phyloP scores from a whole-genome alignment of 129 eudicot genomes.

The Solidago caesia region DNA sequence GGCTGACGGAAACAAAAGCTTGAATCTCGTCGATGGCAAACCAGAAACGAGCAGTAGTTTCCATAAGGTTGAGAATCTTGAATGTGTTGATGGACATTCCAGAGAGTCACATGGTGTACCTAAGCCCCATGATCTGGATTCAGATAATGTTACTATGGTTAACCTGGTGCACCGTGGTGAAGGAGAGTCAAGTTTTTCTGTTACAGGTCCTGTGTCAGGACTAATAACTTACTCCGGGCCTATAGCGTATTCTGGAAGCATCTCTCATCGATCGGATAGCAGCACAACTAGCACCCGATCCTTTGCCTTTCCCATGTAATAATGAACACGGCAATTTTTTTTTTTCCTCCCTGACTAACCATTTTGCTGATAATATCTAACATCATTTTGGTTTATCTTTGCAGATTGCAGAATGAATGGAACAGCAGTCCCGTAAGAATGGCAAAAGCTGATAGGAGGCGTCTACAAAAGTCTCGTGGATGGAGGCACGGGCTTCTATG shows the following conservation, averaged over 20 bases:
- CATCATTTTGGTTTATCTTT: neutral
- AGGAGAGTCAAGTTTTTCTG: constrained; percentile 76
- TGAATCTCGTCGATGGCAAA: constrained; percentile 36
- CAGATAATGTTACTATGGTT: constrained; percentile 22
- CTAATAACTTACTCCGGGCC: constrained; percentile 40
- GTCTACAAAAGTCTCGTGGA: constrained; percentile 53
- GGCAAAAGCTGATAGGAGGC: constrained; percentile 69
- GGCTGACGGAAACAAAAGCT: constrained; percentile 43
- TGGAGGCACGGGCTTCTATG: constrained; percentile 70
- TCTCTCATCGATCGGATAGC: constrained; percentile 86
- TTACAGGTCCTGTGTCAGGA: constrained; percentile 45
- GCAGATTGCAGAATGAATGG: constrained; percentile 81
- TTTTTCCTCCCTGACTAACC: neutral
- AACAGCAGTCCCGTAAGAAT: constrained; percentile 89
- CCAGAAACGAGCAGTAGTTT: constrained; percentile 17
- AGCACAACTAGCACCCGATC: constrained; percentile 91
- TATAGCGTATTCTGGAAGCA: constrained; percentile 61
- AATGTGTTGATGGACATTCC: constrained; percentile 17
- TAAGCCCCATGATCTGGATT: constrained; percentile 28
- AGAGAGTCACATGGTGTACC: constrained; percentile 19
- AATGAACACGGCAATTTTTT: neutral
- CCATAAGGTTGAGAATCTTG: constrained; percentile 22
- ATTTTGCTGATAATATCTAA: neutral
- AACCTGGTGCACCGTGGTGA: constrained; percentile 33
- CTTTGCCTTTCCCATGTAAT: constrained; percentile 95